Evolutionary conservation across 495 filamentous ascomycete genomes (phyloP), one percentile per base, ranked within the genome.

Genomic region (Xylaria venustula): DNA sequence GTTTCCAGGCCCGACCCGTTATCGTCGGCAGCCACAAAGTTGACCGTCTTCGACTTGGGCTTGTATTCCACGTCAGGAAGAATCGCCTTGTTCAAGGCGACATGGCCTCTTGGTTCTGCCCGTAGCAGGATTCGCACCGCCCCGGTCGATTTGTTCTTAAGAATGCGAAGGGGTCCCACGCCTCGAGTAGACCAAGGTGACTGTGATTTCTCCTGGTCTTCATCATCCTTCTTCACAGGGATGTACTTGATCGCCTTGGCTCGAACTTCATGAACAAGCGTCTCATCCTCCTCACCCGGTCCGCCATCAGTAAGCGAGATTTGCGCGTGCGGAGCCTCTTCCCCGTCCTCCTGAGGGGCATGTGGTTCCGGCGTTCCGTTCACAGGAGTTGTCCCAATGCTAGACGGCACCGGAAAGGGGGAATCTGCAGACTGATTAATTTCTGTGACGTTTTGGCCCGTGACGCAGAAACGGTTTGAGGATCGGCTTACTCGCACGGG

Each of bases 211-310:
- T 55, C 68, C 56, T 75, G 67, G 23, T 65, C 61, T 1, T 76
- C 75, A 17, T 81, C 71, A n/a, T 63, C 71, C 12, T 70, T 67
- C 19, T 66, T 61, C 7, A 65, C 68, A 14, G 70, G 62, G 19
- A 75, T 67, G 23, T 74, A 78, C 66, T 87, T 85, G 56, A 87
- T 67, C 8, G 80, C 88, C 67, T 87, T 88, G 37, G 84, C 83
- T 45, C 84, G 83, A 14, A 84, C 79, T 61, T 90, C 84, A 65
- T 85, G 81, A 5, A 89, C 63, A 20, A 85, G 74, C 30, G 80
- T 76, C 67, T 93, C 90, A 58, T 90, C 78, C 67, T 91, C 88
- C 68, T 92, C 89, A 7, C 88, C 89, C 45, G 83, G 83, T 23
- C 86, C 82, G 58, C 80, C 79, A 46, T 77, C 74, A 51, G 84